Conservation (phyloP, 2,329 filamentous ascomycete genomes). For the Fusarium circinatum region DNA sequence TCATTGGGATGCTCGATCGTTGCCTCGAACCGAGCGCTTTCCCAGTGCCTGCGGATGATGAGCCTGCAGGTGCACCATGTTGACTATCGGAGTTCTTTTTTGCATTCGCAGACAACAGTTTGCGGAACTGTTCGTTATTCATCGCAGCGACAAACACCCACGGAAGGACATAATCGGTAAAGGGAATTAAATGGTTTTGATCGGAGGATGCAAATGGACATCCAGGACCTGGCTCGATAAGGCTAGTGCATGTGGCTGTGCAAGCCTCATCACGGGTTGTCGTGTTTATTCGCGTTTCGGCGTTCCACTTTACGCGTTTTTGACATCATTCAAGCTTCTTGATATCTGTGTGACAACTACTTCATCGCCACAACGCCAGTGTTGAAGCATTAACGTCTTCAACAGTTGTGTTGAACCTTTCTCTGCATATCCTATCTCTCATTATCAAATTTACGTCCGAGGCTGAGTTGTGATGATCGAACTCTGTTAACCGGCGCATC, state of each 20-base stretch:
- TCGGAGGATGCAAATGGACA: neutral
- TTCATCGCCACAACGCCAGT: neutral
- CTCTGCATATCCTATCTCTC: neutral
- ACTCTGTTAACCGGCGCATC: neutral
- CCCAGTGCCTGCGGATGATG: constrained; percentile 46
- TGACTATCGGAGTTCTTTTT: constrained; percentile 52
- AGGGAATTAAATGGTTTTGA: neutral
- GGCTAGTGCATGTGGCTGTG: constrained; percentile 39
- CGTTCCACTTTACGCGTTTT: constrained; percentile 52
- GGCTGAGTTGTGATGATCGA: neutral
- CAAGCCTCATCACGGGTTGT: constrained; percentile 50
- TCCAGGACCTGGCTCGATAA: constrained; percentile 25
- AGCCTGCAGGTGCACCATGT: constrained; percentile 57
- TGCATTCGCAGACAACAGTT: constrained; percentile 70
- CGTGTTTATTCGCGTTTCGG: constrained; percentile 49
- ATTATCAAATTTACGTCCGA: neutral
- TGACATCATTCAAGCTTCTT: constrained; percentile 14
- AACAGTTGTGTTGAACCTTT: neutral
- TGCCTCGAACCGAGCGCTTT: constrained; percentile 78
- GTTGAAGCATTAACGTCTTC: neutral
- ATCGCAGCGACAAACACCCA: constrained; percentile 59
- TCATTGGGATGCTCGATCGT: constrained; percentile 90
- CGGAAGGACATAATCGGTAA: neutral
- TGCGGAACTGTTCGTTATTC: constrained; percentile 96
- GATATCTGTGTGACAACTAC: constrained; percentile 1